phyloP scores from a whole-genome alignment of 116 monocot genomes.

The Trichopus zeylanicus region DNA sequence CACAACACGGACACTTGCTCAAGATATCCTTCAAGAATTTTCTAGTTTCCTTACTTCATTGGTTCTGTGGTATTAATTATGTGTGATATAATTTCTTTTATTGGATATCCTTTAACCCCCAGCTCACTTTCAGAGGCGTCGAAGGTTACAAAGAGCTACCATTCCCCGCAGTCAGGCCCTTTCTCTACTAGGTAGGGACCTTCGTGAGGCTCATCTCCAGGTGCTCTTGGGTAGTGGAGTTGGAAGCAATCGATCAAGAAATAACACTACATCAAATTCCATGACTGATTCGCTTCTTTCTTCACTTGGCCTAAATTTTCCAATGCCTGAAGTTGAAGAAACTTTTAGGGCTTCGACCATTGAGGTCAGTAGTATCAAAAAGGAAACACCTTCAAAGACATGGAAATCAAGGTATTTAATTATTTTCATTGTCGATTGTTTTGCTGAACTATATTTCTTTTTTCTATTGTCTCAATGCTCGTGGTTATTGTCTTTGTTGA shows the following conservation, averaged over 20 bases:
- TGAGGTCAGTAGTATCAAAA: constrained; percentile 31
- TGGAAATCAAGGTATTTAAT: constrained; percentile 58
- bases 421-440: neutral
- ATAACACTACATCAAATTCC: constrained; percentile 30
- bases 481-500: too few relatives aligned
- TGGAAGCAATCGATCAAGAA: constrained; percentile 38
- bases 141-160: constrained; percentile 45
- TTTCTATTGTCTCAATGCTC: neutral
- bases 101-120: constrained; percentile 30
- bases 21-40: constrained; percentile 62
- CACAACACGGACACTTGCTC: constrained; percentile 67
- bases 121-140: constrained; percentile 51
- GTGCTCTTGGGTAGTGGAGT: constrained; percentile 65
- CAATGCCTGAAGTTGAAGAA: constrained; percentile 51
- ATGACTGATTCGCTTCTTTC: constrained; percentile 59
- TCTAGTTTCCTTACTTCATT: neutral
- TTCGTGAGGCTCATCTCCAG: constrained; percentile 76
- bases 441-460: neutral
- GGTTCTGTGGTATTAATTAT: neutral
- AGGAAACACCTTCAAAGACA: constrained; percentile 8
- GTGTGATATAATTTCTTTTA: neutral
- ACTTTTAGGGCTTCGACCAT: constrained; percentile 33
- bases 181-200: constrained; percentile 54
- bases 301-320: constrained; percentile 54
- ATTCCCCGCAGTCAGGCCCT: constrained; percentile 53